Evolutionary conservation across 257 asterid genomes (phyloP).

Genomic region (Nicotiana sylvestris): DNA sequence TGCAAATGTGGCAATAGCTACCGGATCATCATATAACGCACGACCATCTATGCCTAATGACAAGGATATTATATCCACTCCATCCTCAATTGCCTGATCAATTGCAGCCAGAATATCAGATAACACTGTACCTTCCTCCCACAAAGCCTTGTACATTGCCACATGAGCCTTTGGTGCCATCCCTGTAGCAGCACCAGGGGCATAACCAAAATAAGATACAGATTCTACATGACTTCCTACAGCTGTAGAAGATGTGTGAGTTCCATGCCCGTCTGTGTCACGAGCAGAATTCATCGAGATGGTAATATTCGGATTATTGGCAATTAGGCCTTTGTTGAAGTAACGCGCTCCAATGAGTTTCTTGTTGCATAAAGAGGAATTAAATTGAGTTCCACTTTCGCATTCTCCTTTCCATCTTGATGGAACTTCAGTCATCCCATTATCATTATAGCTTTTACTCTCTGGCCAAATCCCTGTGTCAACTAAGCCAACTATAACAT

Average conservation of each 20-base stretch:
- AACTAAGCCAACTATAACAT: slow-evolving; percentile 56
- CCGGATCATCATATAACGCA: slow-evolving; percentile 40
- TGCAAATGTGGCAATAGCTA: slow-evolving; percentile 63
- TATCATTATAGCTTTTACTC: slow-evolving; percentile 58
- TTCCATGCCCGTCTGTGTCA: slow-evolving; percentile 63
- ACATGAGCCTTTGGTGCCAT: slow-evolving; percentile 59
- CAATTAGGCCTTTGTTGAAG: slow-evolving; percentile 56
- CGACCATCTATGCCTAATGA: slow-evolving; percentile 51
- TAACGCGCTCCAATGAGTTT: slow-evolving; percentile 73
- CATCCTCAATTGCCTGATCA: slow-evolving; percentile 55
- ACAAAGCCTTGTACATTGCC: slow-evolving; percentile 61
- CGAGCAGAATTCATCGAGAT: slow-evolving; percentile 57
- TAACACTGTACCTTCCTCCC: slow-evolving; percentile 43
- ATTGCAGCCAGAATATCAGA: slow-evolving; percentile 68
- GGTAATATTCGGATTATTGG: slow-evolving; percentile 47
- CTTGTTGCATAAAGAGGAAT: slow-evolving; percentile 56
- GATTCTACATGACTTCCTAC: slow-evolving; percentile 44
- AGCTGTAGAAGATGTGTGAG: slow-evolving; percentile 74
- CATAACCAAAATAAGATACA: slow-evolving; percentile 62
- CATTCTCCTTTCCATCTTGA: slow-evolving; percentile 64
- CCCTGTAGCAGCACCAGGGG: slow-evolving; percentile 50
- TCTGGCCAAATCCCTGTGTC: slow-evolving; percentile 86
- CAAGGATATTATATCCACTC: slow-evolving; percentile 56
- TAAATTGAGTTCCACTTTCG: slow-evolving; percentile 51
- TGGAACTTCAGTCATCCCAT: slow-evolving; percentile 44